Base-by-base conservation (phyloP, 352 stramenopile species). In the Phytophthora pinifolia region DNA sequence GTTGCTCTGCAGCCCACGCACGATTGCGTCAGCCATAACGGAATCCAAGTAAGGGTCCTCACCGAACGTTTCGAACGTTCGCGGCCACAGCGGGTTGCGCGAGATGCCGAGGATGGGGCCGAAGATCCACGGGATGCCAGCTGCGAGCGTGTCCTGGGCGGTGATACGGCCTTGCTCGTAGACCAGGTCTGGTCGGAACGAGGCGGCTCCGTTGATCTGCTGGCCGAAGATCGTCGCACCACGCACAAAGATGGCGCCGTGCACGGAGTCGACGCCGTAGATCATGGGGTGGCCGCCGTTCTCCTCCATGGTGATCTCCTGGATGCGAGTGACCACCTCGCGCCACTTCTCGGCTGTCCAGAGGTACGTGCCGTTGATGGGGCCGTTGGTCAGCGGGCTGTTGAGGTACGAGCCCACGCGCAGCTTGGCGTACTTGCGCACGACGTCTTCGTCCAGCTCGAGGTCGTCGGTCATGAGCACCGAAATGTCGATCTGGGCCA, bases 61-160 rank as follows among this genome's bases (percentile, higher is more conserved):
- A 9, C 89, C 85, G 76, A 97, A 97, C 17, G 89, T 97, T 67
- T 98, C 92, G 52, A 86, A 97, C 4, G 90, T 85, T 3, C 89
- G 62, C 7, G 75, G 60, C 88, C 88, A 97, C 27, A 88, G 67
- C 7, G 86, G 85, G 48, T 96, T 86, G 42, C 81, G 78, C 1
- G 78, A 75, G 36, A 97, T 64, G 44, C 83, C 76, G 10, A 82
- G 61, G 12, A 96, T 83, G 5, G 89, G 87, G 37, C 68, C 73
- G 66, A 96, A 97, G 1, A 96, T 54, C 88, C 87, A 97, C 9
- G 72, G 73, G 32, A 96, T 85, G 1, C 86, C 89, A 3, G 76
- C 84, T 1, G 82, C 79, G 96, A 62, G 97, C 89, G 6, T 74
- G 70, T 31, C 73, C 86, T 8, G 82, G 85, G 33, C 87, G 72